Evolutionary conservation across 1,284 basidiomycete species (phyloP), one percentile per base, ranked within the genome.

Genomic region (Thelephora terrestris): DNA sequence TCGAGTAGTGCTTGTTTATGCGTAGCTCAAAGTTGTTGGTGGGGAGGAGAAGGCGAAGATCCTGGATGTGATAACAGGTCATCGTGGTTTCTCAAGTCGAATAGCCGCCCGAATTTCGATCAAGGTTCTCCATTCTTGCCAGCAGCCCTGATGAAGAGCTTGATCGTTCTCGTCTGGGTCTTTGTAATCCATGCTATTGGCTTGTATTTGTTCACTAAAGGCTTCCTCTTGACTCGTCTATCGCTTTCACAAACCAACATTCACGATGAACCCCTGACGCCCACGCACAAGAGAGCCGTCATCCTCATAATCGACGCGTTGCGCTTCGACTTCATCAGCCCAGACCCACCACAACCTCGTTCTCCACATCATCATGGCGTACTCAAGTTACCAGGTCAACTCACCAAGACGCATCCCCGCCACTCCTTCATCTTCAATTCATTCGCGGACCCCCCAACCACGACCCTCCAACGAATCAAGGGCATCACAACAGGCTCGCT

Each of bases 401-500:
- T 96, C 35, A 81, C 85, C 0, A 64, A 67, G 0, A 56, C 65
- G 3, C 63, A 75, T 16, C 91, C 94, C 0, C 63, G 68, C 32
- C 74, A 81, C 48, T 94, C 92, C 0, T 80, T 95, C 62, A 71
- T 99, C 25, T 91, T 91, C 63, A 87, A 97, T 61, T 77, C 92
- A 5, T 84, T 87, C 63, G 83, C 91, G 1, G 95, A 99, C 61
- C 93, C 96, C 0, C 96, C 96, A 1, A 99, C 96, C 0, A 85
- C 92, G 0, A 99, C 95, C 0, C 76, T 99, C 44, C 96, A 99
- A 64, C 78, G 96, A 2, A 84, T 99, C 60, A 99, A 99, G 61
- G 96, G 84, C 0, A 71, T 99, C 45, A 97, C 92, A 0, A 98
- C 96, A 0, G 96, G 96, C 3, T 93, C 91, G 0, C 69, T 99